Base-by-base conservation (phyloP, 2,329 filamentous ascomycete genomes). In the Sporothrix dimorphospora region DNA sequence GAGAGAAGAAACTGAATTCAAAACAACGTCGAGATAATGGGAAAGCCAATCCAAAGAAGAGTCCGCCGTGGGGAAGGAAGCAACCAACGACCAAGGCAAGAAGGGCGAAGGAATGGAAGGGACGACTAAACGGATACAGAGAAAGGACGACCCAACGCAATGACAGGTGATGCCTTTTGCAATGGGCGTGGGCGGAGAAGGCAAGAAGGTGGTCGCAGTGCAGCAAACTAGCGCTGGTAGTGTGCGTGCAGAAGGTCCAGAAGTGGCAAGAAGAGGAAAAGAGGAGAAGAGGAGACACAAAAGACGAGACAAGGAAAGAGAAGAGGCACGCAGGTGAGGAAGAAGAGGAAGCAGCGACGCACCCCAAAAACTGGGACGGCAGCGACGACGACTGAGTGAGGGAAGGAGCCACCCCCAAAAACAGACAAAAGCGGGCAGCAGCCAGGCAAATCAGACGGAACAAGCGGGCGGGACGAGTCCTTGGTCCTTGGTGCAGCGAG, bases 361-460 rank as follows among this genome's bases (percentile, higher is more conserved):
- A 57, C 21, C 27, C 55, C 27, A 59, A 59, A 61, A 61, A 61
- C 53, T 61, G 30, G 40, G 47, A 34, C 55, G 27, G n/a, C 49
- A 21, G 38, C 21, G 38, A 59, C 51, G 67, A 69, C 67, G 67
- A 45, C 53, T 47, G 67, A 34, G 67, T 53, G 55, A 42, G 30
- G 68, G 55, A n/a, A 70, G 68, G 68, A 59, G 68, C 66, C 34
- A 61, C 34, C 16, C 16, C 30, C 40, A 27, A 47, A 47, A 30
- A n/a, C n/a, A 34, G 30, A 34, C 24, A 27, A 69, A 55, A 42
- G 66, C 34, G 27, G 49, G 49, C 45, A 68, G 21, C 34, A 7
- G 21, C 5, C 40, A 70, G 68, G 55, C 53, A 70, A 61, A 61
- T 70, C 55, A 70, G 69, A 63, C 55, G 69, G 55, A 63, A 70